These are phyloP conservation scores for Solanum appendiculatum DNA, from an alignment of 257 asterid genomes.

Conservation along the genomic window DNA sequence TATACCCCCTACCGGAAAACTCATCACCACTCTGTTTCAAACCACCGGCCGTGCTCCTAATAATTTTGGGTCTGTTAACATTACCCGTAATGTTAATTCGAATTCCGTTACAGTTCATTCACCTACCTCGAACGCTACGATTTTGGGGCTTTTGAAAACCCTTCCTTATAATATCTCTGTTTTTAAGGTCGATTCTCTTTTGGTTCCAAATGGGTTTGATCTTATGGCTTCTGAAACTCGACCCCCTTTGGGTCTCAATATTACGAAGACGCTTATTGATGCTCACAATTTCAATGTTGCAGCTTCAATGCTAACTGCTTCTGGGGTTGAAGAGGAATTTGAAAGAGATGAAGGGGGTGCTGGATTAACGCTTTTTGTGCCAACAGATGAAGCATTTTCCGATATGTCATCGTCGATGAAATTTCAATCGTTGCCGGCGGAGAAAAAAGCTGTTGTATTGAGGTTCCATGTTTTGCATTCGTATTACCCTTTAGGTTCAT, in stretches of 20 bases:
- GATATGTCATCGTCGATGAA: conserved; percentile 47
- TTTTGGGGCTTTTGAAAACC: conserved; percentile 34
- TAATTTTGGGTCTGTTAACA: conserved; percentile 53
- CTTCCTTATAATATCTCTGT: conserved; percentile 55
- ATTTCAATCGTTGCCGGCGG: conserved; percentile 74
- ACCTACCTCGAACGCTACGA: conserved; percentile 60
- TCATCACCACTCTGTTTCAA: conserved; percentile 63
- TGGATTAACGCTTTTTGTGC: conserved; percentile 73
- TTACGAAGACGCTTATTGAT: conserved; percentile 61
- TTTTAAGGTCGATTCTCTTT: conserved; percentile 35
- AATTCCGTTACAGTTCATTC: conserved; percentile 36
- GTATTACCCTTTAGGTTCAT: conserved; percentile 70
- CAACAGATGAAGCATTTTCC: conserved; percentile 74
- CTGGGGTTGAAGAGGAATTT: conserved; percentile 74
- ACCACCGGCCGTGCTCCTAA: conserved; percentile 64
- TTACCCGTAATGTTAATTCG: conserved; percentile 38
- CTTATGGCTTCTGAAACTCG: conserved; percentile 80
- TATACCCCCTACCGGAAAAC: conserved; percentile 45
- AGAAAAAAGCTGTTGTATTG: conserved; percentile 53
- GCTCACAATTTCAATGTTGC: conserved; percentile 85
- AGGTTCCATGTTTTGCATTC: conserved; percentile 78
- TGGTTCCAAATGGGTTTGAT: conserved; percentile 49
- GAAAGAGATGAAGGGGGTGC: conserved; percentile 77
- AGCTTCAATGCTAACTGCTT: conserved; percentile 73
- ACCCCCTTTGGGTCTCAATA: conserved; percentile 72